These are phyloP conservation scores for Albizia julibrissin DNA, from an alignment of 306 rosid species.

Conservation along the genomic window DNA sequence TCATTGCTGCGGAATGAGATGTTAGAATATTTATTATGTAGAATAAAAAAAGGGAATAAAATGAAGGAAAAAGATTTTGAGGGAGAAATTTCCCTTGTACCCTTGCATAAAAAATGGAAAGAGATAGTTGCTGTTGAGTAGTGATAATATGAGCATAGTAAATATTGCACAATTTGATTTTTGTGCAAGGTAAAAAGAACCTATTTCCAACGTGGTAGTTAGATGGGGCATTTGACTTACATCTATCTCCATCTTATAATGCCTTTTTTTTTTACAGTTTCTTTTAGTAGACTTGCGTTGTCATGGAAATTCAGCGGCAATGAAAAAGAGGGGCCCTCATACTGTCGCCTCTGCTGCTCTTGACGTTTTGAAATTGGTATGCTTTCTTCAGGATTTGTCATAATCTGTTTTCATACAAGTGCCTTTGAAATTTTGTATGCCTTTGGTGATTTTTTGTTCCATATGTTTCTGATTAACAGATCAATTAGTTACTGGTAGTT, in stretches of 20 bases:
- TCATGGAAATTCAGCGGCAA: slow-evolving; percentile 86
- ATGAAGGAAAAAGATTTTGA: neutral
- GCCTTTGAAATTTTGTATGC: neutral
- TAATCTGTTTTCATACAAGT: neutral
- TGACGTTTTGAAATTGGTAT: slow-evolving; percentile 87
- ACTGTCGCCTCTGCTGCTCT: slow-evolving; percentile 83
- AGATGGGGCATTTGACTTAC: slow-evolving; percentile 7
- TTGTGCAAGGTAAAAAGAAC: neutral
- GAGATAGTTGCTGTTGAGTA: neutral
- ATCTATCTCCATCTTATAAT: slow-evolving; percentile 29
- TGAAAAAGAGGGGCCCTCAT: slow-evolving; percentile 69
- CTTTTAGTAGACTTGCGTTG: slow-evolving; percentile 89
- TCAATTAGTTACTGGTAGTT: slow-evolving; percentile 12
- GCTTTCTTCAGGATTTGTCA: slow-evolving; percentile 24
- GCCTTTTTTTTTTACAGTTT: slow-evolving; percentile 51
- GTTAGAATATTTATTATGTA: slow-evolving; percentile 2
- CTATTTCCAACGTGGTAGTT: neutral
- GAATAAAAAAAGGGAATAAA: neutral
- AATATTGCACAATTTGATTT: neutral
- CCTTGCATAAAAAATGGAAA: neutral
- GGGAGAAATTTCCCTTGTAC: neutral
- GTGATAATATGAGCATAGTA: neutral
- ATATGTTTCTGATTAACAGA: neutral
- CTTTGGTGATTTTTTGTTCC: neutral
- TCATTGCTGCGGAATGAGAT: neutral